Base-by-base conservation (phyloP, 305 asterid genomes). In the Fraxinus greggii region DNA sequence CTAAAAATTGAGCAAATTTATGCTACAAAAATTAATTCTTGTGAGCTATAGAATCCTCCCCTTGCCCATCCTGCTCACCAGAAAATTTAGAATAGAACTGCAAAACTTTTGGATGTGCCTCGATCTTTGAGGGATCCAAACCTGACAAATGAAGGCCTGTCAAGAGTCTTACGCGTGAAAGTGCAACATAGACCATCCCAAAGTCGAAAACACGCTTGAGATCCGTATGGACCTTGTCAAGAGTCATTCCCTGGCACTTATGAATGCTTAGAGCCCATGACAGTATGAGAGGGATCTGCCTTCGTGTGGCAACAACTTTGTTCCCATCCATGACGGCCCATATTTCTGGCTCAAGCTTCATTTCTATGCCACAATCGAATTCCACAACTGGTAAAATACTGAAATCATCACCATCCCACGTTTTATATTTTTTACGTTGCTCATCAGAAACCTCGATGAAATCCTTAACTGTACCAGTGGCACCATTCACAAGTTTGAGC, bases 261-360 rank as follows among this genome's bases (percentile, higher is more conserved):
- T 92, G 98, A 80, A 94, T 89, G 86, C 98, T 94, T 70, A 94
- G 73, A 83, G 97, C 97, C 98, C 97, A 94, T 26, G 97, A 87
- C 78, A 94, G 85, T 56, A 92, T 86, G 61, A 93, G 89, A 24
- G 98, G 98, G 42, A 93, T 82, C 87, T 94, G 98, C 85, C 75
- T 87, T 51, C 97, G 84, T 45, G 7, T 70, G 0, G 97, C 98
- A 73, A 90, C 94, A 45, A 81, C 86, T 36, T 45, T 86, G 28
- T 87, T 93, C 15, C 92, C 95, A 45, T 90, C 92, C 91, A 83
- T 83, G 21, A 93, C 90, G 2, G 33, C 80, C 97, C 97, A 94
- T 42, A 21, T 80, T 77, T 88, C 94, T 19, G 92, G 91, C 78
- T 89, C 90, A 73, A 92, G 88, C 31, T 80, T 79, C 74, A 87